phyloP scores from a whole-genome alignment of 2,329 filamentous ascomycete genomes.

The Venturia nashicola region DNA sequence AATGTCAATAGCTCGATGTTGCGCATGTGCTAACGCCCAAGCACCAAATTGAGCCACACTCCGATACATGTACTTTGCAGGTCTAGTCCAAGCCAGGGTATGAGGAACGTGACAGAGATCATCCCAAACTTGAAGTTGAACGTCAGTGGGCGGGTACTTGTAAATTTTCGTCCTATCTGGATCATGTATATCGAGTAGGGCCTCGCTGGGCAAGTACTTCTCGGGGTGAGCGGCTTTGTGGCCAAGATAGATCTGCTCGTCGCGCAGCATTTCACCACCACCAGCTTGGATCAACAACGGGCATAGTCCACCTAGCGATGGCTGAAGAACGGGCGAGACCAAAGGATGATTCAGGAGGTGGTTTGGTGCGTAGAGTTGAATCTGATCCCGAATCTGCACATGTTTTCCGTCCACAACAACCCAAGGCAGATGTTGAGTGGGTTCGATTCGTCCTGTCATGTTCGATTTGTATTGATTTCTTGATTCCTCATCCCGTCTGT shows the following conservation, averaged over 20 bases:
- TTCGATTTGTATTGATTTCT: slow-evolving; percentile 20
- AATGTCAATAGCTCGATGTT: slow-evolving; percentile 69
- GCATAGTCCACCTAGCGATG: slow-evolving; percentile 78
- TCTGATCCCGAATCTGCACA: slow-evolving; percentile 75
- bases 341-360: slow-evolving; percentile 74
- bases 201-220: slow-evolving; percentile 52
- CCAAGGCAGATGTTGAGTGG: not conserved
- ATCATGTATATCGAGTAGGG: slow-evolving; percentile 50
- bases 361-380: slow-evolving; percentile 81
- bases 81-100: slow-evolving; percentile 89
- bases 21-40: slow-evolving; percentile 76
- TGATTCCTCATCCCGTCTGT: slow-evolving; percentile 18
- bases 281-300: slow-evolving; percentile 79
- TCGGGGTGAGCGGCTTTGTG: slow-evolving; percentile 84
- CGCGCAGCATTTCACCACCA: slow-evolving; percentile 76
- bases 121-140: slow-evolving; percentile 93
- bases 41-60: slow-evolving; percentile 87
- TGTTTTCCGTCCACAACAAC: slow-evolving; percentile 51
- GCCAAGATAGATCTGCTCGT: slow-evolving; percentile 90
- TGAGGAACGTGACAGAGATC: slow-evolving; percentile 86
- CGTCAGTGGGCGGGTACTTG: slow-evolving; percentile 71
- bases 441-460: not conserved
- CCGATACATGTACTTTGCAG: slow-evolving; percentile 91
- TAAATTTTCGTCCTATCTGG: slow-evolving; percentile 40
- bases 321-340: slow-evolving; percentile 79